Evolutionary conservation across 169 alveolate species (phyloP).

Genomic region (Babesia bigemina): DNA sequence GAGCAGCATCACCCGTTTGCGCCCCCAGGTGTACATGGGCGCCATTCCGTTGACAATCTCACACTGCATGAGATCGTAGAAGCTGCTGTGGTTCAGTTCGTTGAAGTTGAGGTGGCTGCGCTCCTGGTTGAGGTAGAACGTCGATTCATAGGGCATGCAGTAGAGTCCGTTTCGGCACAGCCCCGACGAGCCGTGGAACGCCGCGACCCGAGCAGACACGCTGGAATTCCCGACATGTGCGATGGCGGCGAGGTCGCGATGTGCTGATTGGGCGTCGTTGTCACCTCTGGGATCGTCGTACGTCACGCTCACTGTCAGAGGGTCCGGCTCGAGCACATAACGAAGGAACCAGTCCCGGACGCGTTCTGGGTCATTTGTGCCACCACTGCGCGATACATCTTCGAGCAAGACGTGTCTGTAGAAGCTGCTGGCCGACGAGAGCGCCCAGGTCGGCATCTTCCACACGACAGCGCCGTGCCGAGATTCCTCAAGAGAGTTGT

Average conservation of each 20-base stretch:
- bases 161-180: conserved; percentile 21
- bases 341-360: conserved; percentile 25
- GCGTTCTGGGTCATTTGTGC: not conserved
- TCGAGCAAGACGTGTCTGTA: conserved; percentile 22
- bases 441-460: conserved; percentile 44
- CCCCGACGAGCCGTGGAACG: conserved; percentile 45
- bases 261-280: not conserved
- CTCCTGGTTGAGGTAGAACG: conserved; percentile 19
- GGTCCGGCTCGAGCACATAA: conserved; percentile 31
- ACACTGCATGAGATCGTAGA: conserved; percentile 17
- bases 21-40: conserved; percentile 21
- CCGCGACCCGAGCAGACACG: conserved; percentile 27
- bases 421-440: conserved; percentile 5
- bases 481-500: not conserved
- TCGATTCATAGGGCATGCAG: conserved; percentile 47
- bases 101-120: not conserved
- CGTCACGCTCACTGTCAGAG: conserved; percentile 11
- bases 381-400: conserved; percentile 1
- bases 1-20: conserved; percentile 4
- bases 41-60: conserved; percentile 57
- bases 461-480: not conserved
- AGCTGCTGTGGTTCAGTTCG: conserved; percentile 9
- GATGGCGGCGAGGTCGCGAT: conserved; percentile 8
- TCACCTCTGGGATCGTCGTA: conserved; percentile 7
- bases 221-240: conserved; percentile 32